Base-by-base conservation (phyloP, 2,329 filamentous ascomycete species). In the Anthostomella pinea region DNA sequence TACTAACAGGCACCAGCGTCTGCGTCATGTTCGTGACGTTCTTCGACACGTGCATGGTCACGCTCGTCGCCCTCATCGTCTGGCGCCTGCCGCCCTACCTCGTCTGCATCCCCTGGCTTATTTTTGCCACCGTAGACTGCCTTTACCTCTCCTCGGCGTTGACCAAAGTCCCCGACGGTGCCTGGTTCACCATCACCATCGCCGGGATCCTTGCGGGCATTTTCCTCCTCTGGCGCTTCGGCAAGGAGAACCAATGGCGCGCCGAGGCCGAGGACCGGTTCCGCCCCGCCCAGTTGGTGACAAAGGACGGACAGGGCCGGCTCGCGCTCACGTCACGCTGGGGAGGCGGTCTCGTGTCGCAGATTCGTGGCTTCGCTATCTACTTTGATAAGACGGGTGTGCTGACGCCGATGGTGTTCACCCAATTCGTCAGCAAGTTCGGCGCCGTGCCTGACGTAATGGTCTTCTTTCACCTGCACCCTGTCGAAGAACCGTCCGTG, bases 1-100 rank as follows among this genome's bases (percentile, higher is more conserved):
- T 20, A 13, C 33, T 37, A 5, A 38, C 17, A 9, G 9, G 10
- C 21, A 17, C 7, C 22, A 58, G 57, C 24, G 81, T 87, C 6
- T 90, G 85, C 48, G 85, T 90, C 55, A 87, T 89, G 50, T 77
- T 86, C 31, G 85, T 89, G 27, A 87, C 85, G 0, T 87, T 89
- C 56, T 80, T 90, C 53, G 83, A 83, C 36, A 89, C 85, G 0
- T 83, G 75, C 58, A 80, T 91, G 72, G 81, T 87, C 2, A 75
- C 82, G 0, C 65, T 90, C 1, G 81, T 84, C 2, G 81, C 85
- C 0, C 69, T 89, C 3, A 69, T 89, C 23, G 81, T 87, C 24
- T 90, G 85, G 85, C 71, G 76, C 14, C 58, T 84, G 17, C 73
- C 75, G 2, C 65, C 77, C 2, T 69, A 71, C 34, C 48, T 82